A percentile compares a stretch with the other conserved stretches of the same genome.
Conservation (phyloP, 148 eudicot species). For the Diospyros kaki region DNA sequence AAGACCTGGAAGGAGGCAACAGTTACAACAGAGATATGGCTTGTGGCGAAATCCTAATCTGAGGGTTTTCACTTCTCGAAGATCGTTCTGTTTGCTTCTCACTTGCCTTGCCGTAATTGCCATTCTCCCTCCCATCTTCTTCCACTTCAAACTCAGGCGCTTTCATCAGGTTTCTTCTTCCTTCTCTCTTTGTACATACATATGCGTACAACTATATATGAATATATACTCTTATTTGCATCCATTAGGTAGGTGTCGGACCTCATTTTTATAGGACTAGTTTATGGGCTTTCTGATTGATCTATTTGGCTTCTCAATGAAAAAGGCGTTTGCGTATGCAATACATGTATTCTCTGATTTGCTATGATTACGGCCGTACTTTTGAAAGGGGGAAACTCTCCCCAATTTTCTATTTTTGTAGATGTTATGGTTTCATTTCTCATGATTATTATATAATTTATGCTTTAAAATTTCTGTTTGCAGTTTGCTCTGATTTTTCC, state of each 20-base stretch:
- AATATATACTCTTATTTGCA: no score
- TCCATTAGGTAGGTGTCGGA: no score
- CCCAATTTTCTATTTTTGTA: no score
- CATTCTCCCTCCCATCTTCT: slow-evolving; percentile 48
- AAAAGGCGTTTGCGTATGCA: not conserved
- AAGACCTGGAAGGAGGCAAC: slow-evolving; percentile 28
- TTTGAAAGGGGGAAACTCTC: no score
- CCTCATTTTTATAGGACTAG: not conserved
- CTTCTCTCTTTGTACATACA: not conserved
- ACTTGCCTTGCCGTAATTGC: slow-evolving; percentile 43
- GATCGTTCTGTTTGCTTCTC: slow-evolving; percentile 32
- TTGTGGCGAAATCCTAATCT: slow-evolving; percentile 6
- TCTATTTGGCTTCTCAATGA: not conserved
- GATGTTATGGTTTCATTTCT: no score
- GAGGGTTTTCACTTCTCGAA: slow-evolving; percentile 21
- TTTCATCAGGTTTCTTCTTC: slow-evolving; percentile 32
- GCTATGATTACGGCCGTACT: no score
- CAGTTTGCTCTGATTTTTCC: no score
- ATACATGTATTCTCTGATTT: no score
- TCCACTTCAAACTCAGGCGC: slow-evolving; percentile 53
- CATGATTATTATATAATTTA: no score
- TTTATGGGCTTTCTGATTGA: not conserved
- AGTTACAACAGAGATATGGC: slow-evolving; percentile 11
- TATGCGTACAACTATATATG: not conserved
- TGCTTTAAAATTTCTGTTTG: no score